These are phyloP conservation scores for Aspergillus alliaceus DNA, from an alignment of 2,329 filamentous ascomycete species.

Conservation along the genomic window DNA sequence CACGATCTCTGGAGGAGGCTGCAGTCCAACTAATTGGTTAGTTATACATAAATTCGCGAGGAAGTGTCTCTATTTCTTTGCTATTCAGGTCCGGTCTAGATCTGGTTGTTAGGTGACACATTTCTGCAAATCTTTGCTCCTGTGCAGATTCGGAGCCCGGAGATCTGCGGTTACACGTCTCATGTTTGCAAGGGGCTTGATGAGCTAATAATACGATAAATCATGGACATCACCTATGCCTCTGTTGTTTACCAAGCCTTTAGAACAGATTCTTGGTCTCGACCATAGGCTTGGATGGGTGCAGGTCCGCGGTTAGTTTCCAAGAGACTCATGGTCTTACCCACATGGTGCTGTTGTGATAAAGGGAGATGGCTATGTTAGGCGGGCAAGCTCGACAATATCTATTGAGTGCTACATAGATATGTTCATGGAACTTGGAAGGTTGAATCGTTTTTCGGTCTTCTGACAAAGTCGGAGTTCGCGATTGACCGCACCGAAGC, in stretches of 20 bases:
- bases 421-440: not conserved
- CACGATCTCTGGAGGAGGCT: too few species aligned
- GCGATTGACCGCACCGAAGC: not conserved
- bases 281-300: not conserved
- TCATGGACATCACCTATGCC: not conserved
- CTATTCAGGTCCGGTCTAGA: not conserved
- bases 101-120: not conserved
- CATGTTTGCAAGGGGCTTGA: not conserved
- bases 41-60: not conserved
- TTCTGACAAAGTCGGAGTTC: not conserved
- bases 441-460: not conserved
- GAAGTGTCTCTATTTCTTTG: not conserved
- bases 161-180: not conserved
- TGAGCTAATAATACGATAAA: too few species aligned
- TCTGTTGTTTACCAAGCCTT: not conserved
- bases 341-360: too few species aligned
- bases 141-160: not conserved
- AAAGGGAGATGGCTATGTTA: not conserved
- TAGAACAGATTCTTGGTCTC: too few species aligned
- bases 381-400: not conserved
- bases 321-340: too few species aligned
- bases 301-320: too few species aligned
- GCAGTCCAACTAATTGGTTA: not conserved
- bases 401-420: not conserved
- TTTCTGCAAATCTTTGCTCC: not conserved